Conservation (phyloP, 345 rosid genomes). For the Citrus glauca region DNA sequence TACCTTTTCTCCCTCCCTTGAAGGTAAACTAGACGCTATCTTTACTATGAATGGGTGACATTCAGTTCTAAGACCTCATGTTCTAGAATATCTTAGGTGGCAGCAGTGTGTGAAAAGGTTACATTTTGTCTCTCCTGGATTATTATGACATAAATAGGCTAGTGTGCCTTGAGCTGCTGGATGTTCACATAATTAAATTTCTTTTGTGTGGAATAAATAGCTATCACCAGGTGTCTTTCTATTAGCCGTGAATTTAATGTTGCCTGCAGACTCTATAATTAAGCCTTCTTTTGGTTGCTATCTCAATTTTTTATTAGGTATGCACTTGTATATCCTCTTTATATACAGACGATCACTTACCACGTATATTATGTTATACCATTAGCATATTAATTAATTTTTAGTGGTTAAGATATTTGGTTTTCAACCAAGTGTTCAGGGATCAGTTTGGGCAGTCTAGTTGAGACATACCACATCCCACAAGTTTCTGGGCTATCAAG, state of each 20-base stretch:
- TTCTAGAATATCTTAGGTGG: not conserved
- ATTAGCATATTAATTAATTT: not conserved
- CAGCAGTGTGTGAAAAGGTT: not conserved
- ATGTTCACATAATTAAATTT: not conserved
- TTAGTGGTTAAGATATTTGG: not conserved
- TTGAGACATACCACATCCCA: not conserved
- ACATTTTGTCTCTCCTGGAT: not conserved
- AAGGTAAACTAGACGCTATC: not conserved
- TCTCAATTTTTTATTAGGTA: not conserved
- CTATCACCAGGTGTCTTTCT: not conserved
- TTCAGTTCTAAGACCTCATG: not conserved
- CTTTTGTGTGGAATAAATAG: not conserved
- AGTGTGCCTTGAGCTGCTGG: not conserved
- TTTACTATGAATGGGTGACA: too few relatives aligned
- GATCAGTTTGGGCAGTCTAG: not conserved
- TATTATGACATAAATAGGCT: not conserved
- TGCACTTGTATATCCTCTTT: not conserved
- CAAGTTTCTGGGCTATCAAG: not conserved
- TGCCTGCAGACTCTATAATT: not conserved
- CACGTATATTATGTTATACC: not conserved
- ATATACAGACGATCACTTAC: not conserved
- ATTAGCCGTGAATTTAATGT: not conserved
- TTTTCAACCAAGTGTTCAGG: not conserved
- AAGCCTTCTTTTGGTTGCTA: not conserved
- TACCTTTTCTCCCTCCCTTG: not conserved